Evolutionary conservation across 164 flowering plant genomes (phyloP), one percentile per base, ranked within the genome.

Genomic region (Euptelea pleiosperma): DNA sequence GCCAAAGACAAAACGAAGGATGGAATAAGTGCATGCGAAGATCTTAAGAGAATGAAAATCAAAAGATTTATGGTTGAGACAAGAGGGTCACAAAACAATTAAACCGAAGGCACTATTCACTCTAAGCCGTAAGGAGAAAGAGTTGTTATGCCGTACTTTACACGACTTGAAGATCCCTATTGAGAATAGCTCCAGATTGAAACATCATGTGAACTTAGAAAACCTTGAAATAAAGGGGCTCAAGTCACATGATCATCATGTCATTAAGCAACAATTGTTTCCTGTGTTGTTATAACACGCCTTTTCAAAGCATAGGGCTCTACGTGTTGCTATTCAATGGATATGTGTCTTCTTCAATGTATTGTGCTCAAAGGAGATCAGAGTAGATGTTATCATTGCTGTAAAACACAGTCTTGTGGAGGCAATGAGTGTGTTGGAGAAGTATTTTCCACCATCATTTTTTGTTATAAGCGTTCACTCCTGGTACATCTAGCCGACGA

Each of bases 171-270:
- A n/a, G n/a, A n/a, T n/a, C n/a, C 46, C 46, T n/a, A 16, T 2
- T n/a, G 21, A 7, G 21, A n/a, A 42, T 42, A 42, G 21, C 18
- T 42, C 8, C 2, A 42, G 46, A 4, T n/a, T 42, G n/a, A 42
- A 42, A 42, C 46, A n/a, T 42, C 46, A 1, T n/a, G n/a, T n/a
- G n/a, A n/a, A n/a, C n/a, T n/a, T n/a, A n/a, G n/a, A n/a, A n/a
- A n/a, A n/a, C n/a, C n/a, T n/a, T n/a, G 26, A 51, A 12, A 51
- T 51, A 12, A 51, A 19, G 8, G 37, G 37, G 4, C 22, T 33
- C 1, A 51, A 51, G 36, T 51, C 55, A 30, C 55, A 51, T 51
- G 55, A 51, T 31, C 14, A 28, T 18, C 55, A 18, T 51, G 25
- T 51, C 11, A 2, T 51, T 4, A 42, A n/a, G 55, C 36, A 31